phyloP scores from a whole-genome alignment of 2,329 filamentous ascomycete species.

The Salinomyces thailandicus region DNA sequence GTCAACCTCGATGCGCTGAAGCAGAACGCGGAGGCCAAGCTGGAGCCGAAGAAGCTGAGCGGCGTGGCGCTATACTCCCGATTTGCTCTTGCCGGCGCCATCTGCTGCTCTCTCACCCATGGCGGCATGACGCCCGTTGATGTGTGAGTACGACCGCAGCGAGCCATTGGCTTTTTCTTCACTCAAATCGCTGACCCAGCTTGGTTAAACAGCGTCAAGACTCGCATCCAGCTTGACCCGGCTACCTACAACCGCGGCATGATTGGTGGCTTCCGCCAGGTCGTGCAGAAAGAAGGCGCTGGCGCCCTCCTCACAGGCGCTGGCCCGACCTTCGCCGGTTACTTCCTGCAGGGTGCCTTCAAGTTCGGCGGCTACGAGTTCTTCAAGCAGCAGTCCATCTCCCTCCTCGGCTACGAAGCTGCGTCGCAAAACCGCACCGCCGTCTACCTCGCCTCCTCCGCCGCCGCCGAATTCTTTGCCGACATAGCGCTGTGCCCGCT shows the following conservation, averaged over 20 bases:
- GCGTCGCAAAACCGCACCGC: conserved; percentile 68
- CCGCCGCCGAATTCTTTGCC: conserved; percentile 53
- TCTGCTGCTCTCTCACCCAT: conserved; percentile 98
- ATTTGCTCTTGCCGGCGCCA: conserved; percentile 92
- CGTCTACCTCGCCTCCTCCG: conserved; percentile 63
- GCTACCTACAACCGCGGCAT: conserved; percentile 79
- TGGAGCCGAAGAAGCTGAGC: conserved; percentile 44
- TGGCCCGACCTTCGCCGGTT: conserved; percentile 77
- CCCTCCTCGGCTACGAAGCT: conserved; percentile 64
- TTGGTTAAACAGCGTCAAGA: conserved; percentile 63
- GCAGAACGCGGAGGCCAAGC: conserved; percentile 34
- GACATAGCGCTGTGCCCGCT: conserved; percentile 83
- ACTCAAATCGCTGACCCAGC: too few species aligned
- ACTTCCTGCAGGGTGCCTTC: conserved; percentile 89
- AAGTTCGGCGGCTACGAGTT: conserved; percentile 94
- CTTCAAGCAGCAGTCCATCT: conserved; percentile 89
- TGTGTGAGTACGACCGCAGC: conserved; percentile 64
- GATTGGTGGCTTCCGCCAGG: conserved; percentile 76
- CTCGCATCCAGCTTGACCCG: conserved; percentile 86
- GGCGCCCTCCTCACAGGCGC: conserved; percentile 76
- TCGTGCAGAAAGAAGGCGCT: conserved; percentile 73
- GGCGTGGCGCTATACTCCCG: conserved; percentile 75
- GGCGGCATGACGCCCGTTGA: conserved; percentile 94
- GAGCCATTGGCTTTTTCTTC: conserved; percentile 1
- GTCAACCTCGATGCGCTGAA: conserved; percentile 44